These are phyloP conservation scores for Yarrowia sp. DNA, from an alignment of 805 yeast species.

Conservation along the genomic window DNA sequence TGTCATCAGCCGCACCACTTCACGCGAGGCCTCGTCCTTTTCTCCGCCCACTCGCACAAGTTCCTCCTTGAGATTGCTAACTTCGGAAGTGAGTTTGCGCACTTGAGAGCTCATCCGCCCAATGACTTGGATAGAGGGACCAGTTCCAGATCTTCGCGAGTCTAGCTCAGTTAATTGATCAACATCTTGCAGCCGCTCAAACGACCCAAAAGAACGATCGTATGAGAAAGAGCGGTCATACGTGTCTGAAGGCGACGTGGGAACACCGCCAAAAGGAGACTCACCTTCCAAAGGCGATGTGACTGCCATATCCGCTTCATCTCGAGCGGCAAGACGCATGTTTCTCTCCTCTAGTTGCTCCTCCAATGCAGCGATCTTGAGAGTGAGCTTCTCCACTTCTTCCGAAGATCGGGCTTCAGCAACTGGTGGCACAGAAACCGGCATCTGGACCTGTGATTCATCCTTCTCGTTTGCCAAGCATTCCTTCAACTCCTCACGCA, in stretches of 20 bases:
- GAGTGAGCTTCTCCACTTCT: not conserved
- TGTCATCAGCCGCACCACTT: conserved; percentile 57
- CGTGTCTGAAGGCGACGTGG: conserved; percentile 1
- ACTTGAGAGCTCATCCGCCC: conserved; percentile 73
- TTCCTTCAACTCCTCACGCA: not conserved
- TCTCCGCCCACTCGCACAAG: conserved; percentile 51
- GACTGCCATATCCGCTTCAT: not conserved
- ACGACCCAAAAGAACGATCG: not conserved
- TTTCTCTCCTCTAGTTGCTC: conserved; percentile 7
- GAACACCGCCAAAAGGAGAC: not conserved
- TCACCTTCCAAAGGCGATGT: not conserved
- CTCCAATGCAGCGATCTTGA: not conserved
- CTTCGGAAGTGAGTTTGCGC: conserved; percentile 75
- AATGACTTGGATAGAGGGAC: conserved; percentile 56
- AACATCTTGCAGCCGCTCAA: conserved; percentile 20
- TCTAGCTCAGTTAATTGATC: conserved; percentile 1
- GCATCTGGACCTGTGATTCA: not conserved
- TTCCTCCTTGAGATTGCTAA: conserved; percentile 62
- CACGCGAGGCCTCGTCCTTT: conserved; percentile 64
- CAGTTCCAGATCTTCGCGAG: conserved; percentile 26
- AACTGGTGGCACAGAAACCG: not conserved
- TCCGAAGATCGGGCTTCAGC: not conserved
- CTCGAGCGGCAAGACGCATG: conserved; percentile 12
- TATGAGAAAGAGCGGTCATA: not conserved
- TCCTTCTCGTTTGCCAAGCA: not conserved